Conservation (phyloP, 2,329 filamentous ascomycete genomes). For the Penicillium aurantiogriseum region DNA sequence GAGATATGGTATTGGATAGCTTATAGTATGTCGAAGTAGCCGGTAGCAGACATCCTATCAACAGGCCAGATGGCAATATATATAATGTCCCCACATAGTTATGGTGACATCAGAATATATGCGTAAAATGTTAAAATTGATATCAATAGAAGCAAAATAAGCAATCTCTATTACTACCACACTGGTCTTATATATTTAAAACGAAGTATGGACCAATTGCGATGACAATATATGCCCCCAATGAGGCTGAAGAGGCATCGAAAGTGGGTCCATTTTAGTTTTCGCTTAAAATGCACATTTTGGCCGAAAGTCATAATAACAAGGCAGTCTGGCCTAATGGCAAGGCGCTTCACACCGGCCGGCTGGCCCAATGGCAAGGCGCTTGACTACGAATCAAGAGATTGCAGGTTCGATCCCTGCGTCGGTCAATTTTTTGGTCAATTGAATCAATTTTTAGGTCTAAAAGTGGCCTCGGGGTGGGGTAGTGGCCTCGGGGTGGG, state of each 20-base stretch:
- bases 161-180: rapidly evolving
- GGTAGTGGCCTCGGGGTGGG: too few relatives aligned
- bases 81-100: neutral
- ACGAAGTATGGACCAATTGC: too few relatives aligned
- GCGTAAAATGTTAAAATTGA: neutral
- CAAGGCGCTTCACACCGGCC: too few relatives aligned
- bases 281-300: neutral
- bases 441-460: neutral
- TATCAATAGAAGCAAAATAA: neutral
- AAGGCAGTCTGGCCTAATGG: too few relatives aligned
- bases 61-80: neutral
- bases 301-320: too few relatives aligned
- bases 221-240: neutral
- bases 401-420: slow-evolving; percentile 50
- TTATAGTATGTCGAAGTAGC: too few relatives aligned
- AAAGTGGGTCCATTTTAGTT: neutral
- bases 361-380: slow-evolving; percentile 54
- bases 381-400: slow-evolving; percentile 55
- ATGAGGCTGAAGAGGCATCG: neutral
- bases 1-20: rapidly evolving
- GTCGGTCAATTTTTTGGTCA: slow-evolving; percentile 39
- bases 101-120: neutral
- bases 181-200: too few relatives aligned
- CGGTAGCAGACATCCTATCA: neutral
- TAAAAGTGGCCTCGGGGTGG: neutral